Evolutionary conservation across 345 rosid species (phyloP).

Genomic region (Citropsis articulata): DNA sequence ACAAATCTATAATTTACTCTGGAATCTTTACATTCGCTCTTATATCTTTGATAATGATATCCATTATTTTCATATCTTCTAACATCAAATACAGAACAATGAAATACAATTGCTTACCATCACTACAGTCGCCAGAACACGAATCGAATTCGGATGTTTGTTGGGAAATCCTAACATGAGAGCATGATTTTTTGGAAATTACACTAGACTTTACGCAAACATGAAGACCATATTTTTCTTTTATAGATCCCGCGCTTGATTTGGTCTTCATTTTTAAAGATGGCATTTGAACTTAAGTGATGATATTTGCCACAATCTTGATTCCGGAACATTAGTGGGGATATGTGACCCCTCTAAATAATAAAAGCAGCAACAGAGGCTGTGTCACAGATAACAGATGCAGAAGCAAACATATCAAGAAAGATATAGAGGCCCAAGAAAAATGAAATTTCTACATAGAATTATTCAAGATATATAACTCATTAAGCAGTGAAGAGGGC

Average conservation of each 20-base stretch:
- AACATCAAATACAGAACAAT: neutral
- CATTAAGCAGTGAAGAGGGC: neutral
- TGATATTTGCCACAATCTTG: slow-evolving; percentile 33
- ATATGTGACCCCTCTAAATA: slow-evolving; percentile 24
- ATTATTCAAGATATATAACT: slow-evolving; percentile 6
- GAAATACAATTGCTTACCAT: slow-evolving; percentile 31
- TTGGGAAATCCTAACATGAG: slow-evolving; percentile 31
- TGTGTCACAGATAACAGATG: slow-evolving; percentile 16
- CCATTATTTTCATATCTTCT: neutral
- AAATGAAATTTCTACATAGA: neutral
- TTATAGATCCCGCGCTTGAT: slow-evolving; percentile 33
- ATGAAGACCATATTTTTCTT: slow-evolving; percentile 48
- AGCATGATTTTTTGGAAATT: slow-evolving; percentile 47
- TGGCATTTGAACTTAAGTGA: slow-evolving; percentile 60
- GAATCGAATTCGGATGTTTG: slow-evolving; percentile 32
- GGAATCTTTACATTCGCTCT: neutral
- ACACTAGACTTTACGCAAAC: slow-evolving; percentile 51
- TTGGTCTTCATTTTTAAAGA: slow-evolving; percentile 65
- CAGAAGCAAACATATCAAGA: slow-evolving; percentile 6
- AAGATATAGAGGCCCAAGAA: neutral
- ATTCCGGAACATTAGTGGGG: slow-evolving; percentile 46
- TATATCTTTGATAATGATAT: neutral
- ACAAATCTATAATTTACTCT: neutral
- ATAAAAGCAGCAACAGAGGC: slow-evolving; percentile 40
- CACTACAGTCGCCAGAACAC: slow-evolving; percentile 26